Conservation (phyloP, 495 filamentous ascomycete species). For the Cercophora samala region DNA sequence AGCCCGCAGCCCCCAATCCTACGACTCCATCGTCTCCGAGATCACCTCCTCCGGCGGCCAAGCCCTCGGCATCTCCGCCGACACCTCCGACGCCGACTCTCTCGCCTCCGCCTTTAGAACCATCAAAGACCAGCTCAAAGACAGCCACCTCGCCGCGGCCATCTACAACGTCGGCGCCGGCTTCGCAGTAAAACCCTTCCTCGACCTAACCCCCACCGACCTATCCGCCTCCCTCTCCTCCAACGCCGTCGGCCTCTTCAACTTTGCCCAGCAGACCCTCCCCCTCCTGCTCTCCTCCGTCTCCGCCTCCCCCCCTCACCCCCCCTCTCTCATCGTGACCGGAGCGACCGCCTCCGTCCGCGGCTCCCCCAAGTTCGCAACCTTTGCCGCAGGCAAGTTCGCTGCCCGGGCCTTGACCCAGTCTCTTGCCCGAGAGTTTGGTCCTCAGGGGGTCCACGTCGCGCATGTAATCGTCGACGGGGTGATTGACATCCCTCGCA, state of each 20-base stretch:
- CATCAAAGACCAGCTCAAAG: conserved; percentile 57
- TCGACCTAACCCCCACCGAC: conserved; percentile 67
- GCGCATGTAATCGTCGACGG: conserved; percentile 84
- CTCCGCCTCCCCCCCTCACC: conserved; percentile 47
- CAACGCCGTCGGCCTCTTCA: conserved; percentile 67
- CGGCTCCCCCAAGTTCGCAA: conserved; percentile 64
- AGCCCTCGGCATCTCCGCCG: conserved; percentile 73
- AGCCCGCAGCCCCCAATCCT: conserved; percentile 65
- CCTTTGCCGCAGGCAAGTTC: conserved; percentile 79
- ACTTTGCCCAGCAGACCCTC: conserved; percentile 70
- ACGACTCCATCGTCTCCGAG: conserved; percentile 64
- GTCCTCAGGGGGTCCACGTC: conserved; percentile 84
- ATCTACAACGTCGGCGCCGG: conserved; percentile 74
- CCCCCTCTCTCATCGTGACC: conserved; percentile 82
- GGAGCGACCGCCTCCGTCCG: conserved; percentile 81
- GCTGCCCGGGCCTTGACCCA: conserved; percentile 74
- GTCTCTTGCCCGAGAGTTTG: conserved; percentile 81
- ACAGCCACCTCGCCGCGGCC: conserved; percentile 64
- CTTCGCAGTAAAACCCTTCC: conserved; percentile 73
- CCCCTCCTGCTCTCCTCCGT: conserved; percentile 65
- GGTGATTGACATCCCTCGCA: conserved; percentile 78
- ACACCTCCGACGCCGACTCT: conserved; percentile 61
- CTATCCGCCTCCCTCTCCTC: conserved; percentile 73
- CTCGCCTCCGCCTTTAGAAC: conserved; percentile 63
- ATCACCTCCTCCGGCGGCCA: conserved; percentile 67